These are phyloP conservation scores for Aspergillus diversus DNA, from an alignment of 495 filamentous ascomycete genomes.

Conservation along the genomic window DNA sequence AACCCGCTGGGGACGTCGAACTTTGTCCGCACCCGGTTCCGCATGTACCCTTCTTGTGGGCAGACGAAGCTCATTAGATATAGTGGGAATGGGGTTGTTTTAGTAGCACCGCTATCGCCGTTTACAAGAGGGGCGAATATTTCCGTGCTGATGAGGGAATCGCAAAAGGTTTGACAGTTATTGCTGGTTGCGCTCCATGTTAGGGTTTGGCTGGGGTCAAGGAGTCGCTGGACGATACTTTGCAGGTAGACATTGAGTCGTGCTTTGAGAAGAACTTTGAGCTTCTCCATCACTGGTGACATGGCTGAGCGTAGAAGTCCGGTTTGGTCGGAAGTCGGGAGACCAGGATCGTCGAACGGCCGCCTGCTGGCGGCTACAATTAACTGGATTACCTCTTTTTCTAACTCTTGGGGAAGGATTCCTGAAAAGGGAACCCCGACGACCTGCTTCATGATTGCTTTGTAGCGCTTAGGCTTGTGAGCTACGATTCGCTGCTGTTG, in stretches of 20 bases:
- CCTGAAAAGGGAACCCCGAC: slow-evolving; percentile 38
- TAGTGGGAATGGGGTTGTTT: slow-evolving; percentile 35
- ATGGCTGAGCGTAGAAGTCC: not conserved
- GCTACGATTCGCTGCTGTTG: slow-evolving; percentile 7
- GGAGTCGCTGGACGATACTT: slow-evolving; percentile 30
- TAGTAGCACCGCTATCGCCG: not conserved
- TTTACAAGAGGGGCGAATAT: slow-evolving; percentile 32
- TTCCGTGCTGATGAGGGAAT: not conserved
- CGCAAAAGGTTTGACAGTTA: slow-evolving; percentile 14
- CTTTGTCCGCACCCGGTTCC: slow-evolving; percentile 25
- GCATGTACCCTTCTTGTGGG: not conserved
- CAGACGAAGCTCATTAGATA: slow-evolving; percentile 10
- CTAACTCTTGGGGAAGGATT: slow-evolving; percentile 25
- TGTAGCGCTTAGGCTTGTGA: slow-evolving; percentile 33
- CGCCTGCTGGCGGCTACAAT: slow-evolving; percentile 21
- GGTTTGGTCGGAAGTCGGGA: not conserved
- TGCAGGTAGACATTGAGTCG: slow-evolving; percentile 25
- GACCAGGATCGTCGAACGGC: slow-evolving; percentile 14
- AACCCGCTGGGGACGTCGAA: slow-evolving; percentile 41
- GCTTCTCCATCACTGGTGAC: slow-evolving; percentile 4
- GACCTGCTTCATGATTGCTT: slow-evolving; percentile 46
- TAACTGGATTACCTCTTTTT: slow-evolving; percentile 27
- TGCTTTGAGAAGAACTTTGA: slow-evolving; percentile 17
- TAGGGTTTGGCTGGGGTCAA: slow-evolving; percentile 14
- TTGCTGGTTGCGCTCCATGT: not conserved